phyloP scores from a whole-genome alignment of 208 protist genomes.

The Novymonas esmeraldas region DNA sequence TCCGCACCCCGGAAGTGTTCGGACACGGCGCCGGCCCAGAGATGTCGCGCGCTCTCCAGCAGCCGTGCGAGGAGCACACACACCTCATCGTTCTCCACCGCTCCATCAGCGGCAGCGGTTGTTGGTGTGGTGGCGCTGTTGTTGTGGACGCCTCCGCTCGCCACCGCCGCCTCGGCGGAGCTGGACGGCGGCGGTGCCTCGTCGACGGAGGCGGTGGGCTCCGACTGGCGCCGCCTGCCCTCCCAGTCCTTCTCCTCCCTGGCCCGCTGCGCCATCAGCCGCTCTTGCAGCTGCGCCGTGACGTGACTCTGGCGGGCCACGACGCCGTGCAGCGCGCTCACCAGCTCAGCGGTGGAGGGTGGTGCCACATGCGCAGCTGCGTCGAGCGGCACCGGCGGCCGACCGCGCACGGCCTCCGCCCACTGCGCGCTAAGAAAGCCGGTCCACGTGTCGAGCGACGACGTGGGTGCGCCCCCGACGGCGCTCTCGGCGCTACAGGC shows the following conservation, averaged over 20 bases:
- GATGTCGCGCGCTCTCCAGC: constrained; percentile 39
- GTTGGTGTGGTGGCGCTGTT: background rate
- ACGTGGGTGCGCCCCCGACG: background rate
- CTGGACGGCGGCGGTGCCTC: background rate
- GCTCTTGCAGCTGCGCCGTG: constrained; percentile 37
- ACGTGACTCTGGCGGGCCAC: constrained; percentile 46
- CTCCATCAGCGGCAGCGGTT: background rate
- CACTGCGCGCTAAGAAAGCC: constrained; percentile 32
- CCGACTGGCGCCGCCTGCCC: background rate
- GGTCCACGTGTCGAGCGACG: constrained; percentile 51
- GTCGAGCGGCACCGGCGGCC: background rate
- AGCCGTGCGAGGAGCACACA: constrained; percentile 49
- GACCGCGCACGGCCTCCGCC: constrained; percentile 14
- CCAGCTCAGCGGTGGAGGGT: constrained; percentile 16
- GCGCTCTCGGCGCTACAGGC: background rate
- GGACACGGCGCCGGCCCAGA: constrained; percentile 53
- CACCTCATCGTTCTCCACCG: constrained; percentile 43
- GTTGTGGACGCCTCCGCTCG: background rate
- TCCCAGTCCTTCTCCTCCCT: constrained; percentile 28
- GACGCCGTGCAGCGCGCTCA: constrained; percentile 38
- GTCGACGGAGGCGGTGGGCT: background rate
- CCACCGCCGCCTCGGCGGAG: background rate
- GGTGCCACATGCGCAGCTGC: background rate
- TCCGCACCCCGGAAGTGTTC: constrained; percentile 35
- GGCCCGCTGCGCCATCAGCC: constrained; percentile 26